Base-by-base conservation (phyloP, 23 red algal genomes). In the Gracilaria domingensis region DNA sequence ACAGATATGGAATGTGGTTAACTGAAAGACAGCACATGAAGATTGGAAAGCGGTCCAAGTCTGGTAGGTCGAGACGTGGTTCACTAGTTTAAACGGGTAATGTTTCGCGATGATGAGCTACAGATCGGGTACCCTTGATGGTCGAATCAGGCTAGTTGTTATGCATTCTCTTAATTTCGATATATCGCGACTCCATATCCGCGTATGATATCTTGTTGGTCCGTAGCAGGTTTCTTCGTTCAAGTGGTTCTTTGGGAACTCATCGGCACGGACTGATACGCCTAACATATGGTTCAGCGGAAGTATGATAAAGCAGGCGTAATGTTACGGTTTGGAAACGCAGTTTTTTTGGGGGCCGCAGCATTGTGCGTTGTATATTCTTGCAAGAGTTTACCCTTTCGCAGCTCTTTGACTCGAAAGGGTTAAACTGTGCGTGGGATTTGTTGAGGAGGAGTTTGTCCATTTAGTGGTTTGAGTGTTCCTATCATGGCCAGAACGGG, bases 1-100 rank as follows among this genome's bases (percentile, higher is more conserved):
- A 80, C 74, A 3, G 87, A 90, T 37, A 28, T 81, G 23, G 87
- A n/a, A 90, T 50, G 72, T 77, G 40, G 0, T 77, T n/a, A 0
- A 30, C 0, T 51, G 49, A 18, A 77, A 77, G 72, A 8, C 5
- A n/a, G 72, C 4, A 42, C 24, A 25, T 18, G 72, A 13, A 26
- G 72, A 77, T 24, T 77, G 72, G 72, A 77, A 20, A 77, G 23
- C 12, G 72, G 45, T 20, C 34, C 36, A 12, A 23, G 4, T 4
- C 12, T 20, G 36, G 37, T 0, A 37, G 36, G 36, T 9, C 21
- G 36, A 37, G 2, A 30, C 3, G 3, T 32, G 59, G 59, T 2
- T 8, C 59, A 24, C 0, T 5, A 64, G 8, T 2, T 32, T 44
- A 77, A 77, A 25, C n/a, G n/a, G 72, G 39, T 49, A 77, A 23